phyloP scores from a whole-genome alignment of 129 eudicot species.

The Ambrosia trifida region DNA sequence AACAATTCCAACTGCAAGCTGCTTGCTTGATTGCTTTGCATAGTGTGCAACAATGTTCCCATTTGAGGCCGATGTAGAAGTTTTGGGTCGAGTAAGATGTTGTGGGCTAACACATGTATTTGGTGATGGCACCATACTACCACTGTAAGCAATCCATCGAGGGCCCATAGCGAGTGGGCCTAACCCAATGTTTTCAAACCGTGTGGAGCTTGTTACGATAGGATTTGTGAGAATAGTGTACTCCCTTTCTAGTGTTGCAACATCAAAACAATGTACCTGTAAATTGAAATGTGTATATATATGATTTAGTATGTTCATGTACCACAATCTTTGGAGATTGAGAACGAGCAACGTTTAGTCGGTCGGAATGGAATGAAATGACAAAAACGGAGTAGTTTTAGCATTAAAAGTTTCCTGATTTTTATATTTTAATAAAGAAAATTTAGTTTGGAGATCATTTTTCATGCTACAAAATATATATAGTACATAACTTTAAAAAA shows the following conservation, averaged over 20 bases:
- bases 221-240: conserved; percentile 78
- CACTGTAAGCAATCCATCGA: conserved; percentile 96
- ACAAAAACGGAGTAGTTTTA: no score
- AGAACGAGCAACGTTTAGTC: not conserved
- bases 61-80: conserved; percentile 53
- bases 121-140: conserved; percentile 56
- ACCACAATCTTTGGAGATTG: not conserved
- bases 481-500: no score
- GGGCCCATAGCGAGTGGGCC: conserved; percentile 96
- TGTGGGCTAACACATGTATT: conserved; percentile 77
- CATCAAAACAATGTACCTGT: conserved; percentile 86
- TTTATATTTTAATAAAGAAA: no score
- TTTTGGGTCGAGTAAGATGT: conserved; percentile 56
- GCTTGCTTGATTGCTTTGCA: conserved; percentile 92
- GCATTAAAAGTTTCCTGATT: no score
- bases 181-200: conserved; percentile 60
- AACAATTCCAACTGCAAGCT: conserved; percentile 87
- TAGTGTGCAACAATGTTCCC: conserved; percentile 88
- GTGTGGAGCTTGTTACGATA: conserved; percentile 41
- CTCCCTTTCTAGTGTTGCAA: conserved; percentile 70
- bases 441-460: no score
- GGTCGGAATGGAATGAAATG: not conserved
- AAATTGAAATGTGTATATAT: conserved; percentile 1
- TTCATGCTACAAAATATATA: no score
- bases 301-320: conserved; percentile 6